Evolutionary conservation across 1,139 yeast genomes (phyloP), one percentile per base, ranked within the genome.

Genomic region (Wickerhamiella infanticola): DNA sequence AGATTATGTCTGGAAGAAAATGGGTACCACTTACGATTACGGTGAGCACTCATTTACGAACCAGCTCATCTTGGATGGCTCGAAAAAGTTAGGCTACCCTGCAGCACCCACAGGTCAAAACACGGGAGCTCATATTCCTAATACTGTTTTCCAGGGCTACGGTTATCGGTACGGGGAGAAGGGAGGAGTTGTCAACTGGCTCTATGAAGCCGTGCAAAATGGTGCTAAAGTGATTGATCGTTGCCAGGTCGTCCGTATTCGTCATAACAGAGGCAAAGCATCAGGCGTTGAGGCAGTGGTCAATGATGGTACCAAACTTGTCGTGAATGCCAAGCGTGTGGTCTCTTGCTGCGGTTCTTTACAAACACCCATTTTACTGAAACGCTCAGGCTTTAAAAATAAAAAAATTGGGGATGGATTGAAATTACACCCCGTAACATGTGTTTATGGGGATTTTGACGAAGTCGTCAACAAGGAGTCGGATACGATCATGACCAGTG

Each of bases 81-180:
- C 71, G 7, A 53, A 58, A 41, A 70, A 68, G 52, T 67, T 75
- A 46, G 78, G 76, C 1, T 74, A 71, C 54, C 60, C 58, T 5
- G 66, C 65, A 2, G 62, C 60, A 38, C 65, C 55, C 29, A 67
- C 75, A 24, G 68, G 66, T 3, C 81, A 75, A 54, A 75, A 75
- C 51, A 70, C 64, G 35, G 79, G 78, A 4, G 61, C 59, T n/a
- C 73, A 71, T 51, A 56, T 56, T 37, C 79, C 74, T 52, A 63
- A 65, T 41, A 73, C 78, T 60, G 78, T 78, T 3, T 63, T 65
- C 50, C 74, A 79, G 50, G 66, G 70, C 45, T 60, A 68, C 48
- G 81, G 81, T n/a, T 73, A 78, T n/a, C 55, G 70, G 66, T 45
- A 63, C 58, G 59, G 79, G 48, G 75, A 74, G 50, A 77, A 73